A percentile compares a stretch with the other conserved stretches of the same genome.
Evolutionary conservation across 1,284 basidiomycete species (phyloP).

Genomic region (Moesziomyces parantarcticus): DNA sequence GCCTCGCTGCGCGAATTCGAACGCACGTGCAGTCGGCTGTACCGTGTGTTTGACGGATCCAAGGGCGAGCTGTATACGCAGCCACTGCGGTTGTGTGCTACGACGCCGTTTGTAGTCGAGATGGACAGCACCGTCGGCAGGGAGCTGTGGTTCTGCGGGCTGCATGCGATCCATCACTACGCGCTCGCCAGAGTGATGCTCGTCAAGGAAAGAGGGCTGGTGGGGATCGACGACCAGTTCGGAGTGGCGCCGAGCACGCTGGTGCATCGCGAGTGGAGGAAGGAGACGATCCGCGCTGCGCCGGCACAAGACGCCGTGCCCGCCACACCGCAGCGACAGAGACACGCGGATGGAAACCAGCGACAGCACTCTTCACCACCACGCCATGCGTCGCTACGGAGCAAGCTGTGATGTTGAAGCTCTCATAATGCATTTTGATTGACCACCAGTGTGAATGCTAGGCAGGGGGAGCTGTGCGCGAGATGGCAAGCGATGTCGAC

Average conservation of each 20-base stretch:
- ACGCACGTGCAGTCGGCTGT: constrained; percentile 25
- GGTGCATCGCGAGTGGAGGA: constrained; percentile 48
- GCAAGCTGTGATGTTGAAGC: no score
- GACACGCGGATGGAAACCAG: constrained; percentile 4
- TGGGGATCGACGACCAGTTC: constrained; percentile 48
- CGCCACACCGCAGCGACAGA: constrained; percentile 4
- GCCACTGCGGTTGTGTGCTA: constrained; percentile 48
- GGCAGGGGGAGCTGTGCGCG: no score
- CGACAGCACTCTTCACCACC: no score
- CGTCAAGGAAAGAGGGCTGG: constrained; percentile 51
- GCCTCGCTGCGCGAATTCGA: constrained; percentile 49
- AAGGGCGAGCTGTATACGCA: constrained; percentile 35
- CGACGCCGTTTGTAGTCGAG: constrained; percentile 55
- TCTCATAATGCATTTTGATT: no score
- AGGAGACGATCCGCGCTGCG: constrained; percentile 32
- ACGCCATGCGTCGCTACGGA: no score
- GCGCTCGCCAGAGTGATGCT: constrained; percentile 61
- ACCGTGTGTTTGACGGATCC: constrained; percentile 29
- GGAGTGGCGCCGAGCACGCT: constrained; percentile 64
- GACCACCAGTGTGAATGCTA: no score
- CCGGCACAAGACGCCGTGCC: constrained; percentile 9
- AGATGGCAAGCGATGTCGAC: no score
- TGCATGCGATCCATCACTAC: constrained; percentile 65
- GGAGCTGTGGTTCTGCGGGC: constrained; percentile 62
- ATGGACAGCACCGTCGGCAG: constrained; percentile 45